These are phyloP conservation scores for Eimeria brunetti DNA, from an alignment of 169 alveolate species.

Conservation along the genomic window DNA sequence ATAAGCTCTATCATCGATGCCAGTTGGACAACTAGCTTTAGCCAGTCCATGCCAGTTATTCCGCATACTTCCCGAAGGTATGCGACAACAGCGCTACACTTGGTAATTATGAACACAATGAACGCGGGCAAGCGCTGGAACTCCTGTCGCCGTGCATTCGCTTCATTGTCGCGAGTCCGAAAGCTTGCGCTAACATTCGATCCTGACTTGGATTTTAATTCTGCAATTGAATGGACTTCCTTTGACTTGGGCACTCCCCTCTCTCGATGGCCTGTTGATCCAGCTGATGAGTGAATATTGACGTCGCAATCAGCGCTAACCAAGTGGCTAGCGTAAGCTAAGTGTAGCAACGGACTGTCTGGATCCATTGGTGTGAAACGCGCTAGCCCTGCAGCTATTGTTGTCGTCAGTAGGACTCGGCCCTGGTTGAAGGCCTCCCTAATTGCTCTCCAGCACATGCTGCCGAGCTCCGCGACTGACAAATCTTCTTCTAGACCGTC, in stretches of 20 bases:
- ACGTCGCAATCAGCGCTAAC: conserved; percentile 23
- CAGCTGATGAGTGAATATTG: background rate
- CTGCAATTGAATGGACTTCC: conserved; percentile 10
- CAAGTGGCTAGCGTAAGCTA: conserved; percentile 55
- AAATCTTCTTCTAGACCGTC: conserved; percentile 12
- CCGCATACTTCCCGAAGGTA: conserved; percentile 44
- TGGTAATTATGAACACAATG: background rate
- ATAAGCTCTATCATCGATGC: conserved; percentile 51
- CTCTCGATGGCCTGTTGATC: background rate
- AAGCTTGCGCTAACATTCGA: background rate
- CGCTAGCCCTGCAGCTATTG: conserved; percentile 36
- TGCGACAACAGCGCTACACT: background rate
- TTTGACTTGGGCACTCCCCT: background rate
- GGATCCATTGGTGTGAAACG: conserved; percentile 44
- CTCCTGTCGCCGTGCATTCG: background rate
- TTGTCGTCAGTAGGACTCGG: background rate
- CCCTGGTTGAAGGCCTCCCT: conserved; percentile 36
- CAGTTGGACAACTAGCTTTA: conserved; percentile 11
- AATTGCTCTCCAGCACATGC: conserved; percentile 63
- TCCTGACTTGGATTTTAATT: conserved; percentile 1
- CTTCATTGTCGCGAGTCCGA: background rate
- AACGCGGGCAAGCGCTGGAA: background rate
- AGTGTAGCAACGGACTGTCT: conserved; percentile 30
- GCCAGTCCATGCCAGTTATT: conserved; percentile 47
- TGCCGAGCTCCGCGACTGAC: conserved; percentile 15